Base-by-base conservation (phyloP, 164 flowering plant genomes). In the Magnolia sinica region DNA sequence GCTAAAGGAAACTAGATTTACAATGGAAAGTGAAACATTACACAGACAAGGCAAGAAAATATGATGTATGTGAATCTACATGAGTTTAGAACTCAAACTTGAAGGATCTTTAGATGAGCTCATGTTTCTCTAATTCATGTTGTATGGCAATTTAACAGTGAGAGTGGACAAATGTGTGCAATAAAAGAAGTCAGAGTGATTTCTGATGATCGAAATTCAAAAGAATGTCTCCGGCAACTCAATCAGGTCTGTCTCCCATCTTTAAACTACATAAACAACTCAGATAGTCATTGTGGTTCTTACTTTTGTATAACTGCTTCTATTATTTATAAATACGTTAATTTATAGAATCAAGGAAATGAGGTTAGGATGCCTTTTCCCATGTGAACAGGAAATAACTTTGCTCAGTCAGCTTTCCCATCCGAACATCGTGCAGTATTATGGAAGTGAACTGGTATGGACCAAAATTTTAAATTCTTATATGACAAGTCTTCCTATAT, bases 161-260 rank as follows among this genome's bases (percentile, higher is more conserved):
- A 87, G 74, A 89, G 80, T 72, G 97, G 98, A 64, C 90, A 91
- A 74, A 91, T 95, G 96, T 93, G 98, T 80, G 98, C 98, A 10
- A 95, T 95, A 81, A 95, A 95, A 75, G 98, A 95, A 86, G 97
- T 93, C 71, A 87, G 76, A 78, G 88, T 90, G 71, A 84, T 90
- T 73, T 84, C 89, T 19, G 97, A 95, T 85, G 96, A 95, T 86
- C 90, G 79, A 64, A 84, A 88, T 55, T 91, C 97, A 20, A 91
- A 81, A 86, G 97, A 95, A 80, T 85, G 90, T 82, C 89, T 95
- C 59, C 91, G 86, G 84, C 98, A 95, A 82, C 85, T 95, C 74
- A 90, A 91, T 77, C 98, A 93, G 91, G 98, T 93, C 8, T 67
- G n/a, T 68, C n/a, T 55, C 55, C 64, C 10, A 19, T 7, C 50